Base-by-base conservation (phyloP, 352 stramenopile genomes). In the Poterioochromonas sp. region DNA sequence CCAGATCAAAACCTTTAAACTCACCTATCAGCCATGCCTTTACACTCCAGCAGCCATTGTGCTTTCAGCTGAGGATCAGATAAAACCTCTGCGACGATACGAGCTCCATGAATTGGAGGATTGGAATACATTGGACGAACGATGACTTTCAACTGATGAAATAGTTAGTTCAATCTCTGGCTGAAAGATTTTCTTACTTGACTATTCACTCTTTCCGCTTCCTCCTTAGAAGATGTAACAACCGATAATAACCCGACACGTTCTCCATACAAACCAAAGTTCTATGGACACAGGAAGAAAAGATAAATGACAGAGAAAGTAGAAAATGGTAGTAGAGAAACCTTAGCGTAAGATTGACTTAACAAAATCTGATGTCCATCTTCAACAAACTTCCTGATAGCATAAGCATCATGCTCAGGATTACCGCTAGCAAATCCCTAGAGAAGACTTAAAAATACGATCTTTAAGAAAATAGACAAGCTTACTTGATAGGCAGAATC, bases 41-140 rank as follows among this genome's bases (percentile, higher is more conserved):
- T 94, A 88, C 92, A 97, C 83, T 97, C 93, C 73, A 79, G 83
- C 82, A 93, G 91, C 85, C 85, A 90, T 64, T 85, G 40, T 35
- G 43, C n/a, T 35, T 73, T 65, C 18, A 84, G 69, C 8, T 60
- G 39, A 0, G 79, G 65, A 77, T 82, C 71, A 29, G 58, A 79
- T 60, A 86, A 77, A 40, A 86, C 80, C 54, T 80, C 76, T 11
- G 73, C 34, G 47, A 99, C 96, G 78, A 99, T 95, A 39, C 97
- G 87, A 68, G 96, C 96, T 77, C 96, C 96, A 84, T 99, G 91
- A 74, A 97, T 91, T 76, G 96, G 96, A 70, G 96, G 96, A 86
- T 98, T 99, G 82, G 93, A 98, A 88, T 98, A 99, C 89, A 97
- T 98, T 2, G 96, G 93, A 62, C 96, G 93, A 83, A 99, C 98